Base-by-base conservation (phyloP, 306 rosid genomes). In the Cicer chorassanicum region DNA sequence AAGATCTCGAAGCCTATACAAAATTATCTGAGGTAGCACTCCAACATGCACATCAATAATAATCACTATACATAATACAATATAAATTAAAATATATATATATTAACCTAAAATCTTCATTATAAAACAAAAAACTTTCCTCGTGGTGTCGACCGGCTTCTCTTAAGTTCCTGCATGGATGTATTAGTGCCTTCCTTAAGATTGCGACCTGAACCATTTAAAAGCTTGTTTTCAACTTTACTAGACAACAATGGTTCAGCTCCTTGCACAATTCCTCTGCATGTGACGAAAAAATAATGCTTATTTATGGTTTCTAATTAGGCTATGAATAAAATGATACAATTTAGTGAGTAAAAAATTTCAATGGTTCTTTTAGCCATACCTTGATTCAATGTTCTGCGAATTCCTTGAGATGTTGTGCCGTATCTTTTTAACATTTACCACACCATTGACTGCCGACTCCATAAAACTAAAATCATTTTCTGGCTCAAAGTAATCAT, bases 141-240 rank as follows among this genome's bases (percentile, higher is more conserved):
- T 7, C 96, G 97, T 41, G 98, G 97, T 8, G 97, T 87, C 1
- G 98, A 91, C 42, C 87, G 87, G 78, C 97, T 93, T 79, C 98
- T 91, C 62, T 88, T 86, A 38, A 77, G 66, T 18, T 91, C 97
- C 8, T 88, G 69, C 86, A 82, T 50, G 46, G 92, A 70, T 19
- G 75, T 43, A 43, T 84, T 88, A 87, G 71, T 72, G 24, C 82
- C 86, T 81, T 92, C 96, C 80, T 70, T 88, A 54, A 72, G 84
- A 86, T 65, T 72, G 46, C 88, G 89, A 34, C 45, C 72, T 68
- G 73, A 82, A 39, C 84, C 88, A 70, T 82, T 83, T 69, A 79
- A 43, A 66, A 74, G 76, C 83, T 83, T 89, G 88, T 84, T 89
- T 75, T 92, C 97, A 50, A 83, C 81, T 80, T 83, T 91, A 70